Percentiles rank a stretch among this genome's conserved stretches.
Evolutionary conservation across 257 asterid species (phyloP).

Genomic region (Buddleja alternifolia): DNA sequence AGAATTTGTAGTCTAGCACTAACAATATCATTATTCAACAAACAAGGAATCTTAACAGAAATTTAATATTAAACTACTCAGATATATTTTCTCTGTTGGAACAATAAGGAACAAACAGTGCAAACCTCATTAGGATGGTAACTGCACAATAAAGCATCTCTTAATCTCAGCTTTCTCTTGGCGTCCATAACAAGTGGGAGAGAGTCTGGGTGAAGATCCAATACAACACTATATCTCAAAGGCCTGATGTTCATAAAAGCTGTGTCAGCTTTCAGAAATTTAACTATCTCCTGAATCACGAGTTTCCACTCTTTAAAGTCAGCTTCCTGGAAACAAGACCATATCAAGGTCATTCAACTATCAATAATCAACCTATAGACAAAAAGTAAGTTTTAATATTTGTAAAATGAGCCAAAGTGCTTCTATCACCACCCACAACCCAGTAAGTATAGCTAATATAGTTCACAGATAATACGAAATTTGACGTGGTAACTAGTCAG

Average conservation of each 20-base stretch:
- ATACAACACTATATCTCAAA: conserved; percentile 82
- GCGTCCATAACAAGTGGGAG: conserved; percentile 59
- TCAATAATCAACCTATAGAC: conserved; percentile 11
- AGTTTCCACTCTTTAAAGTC: conserved; percentile 99
- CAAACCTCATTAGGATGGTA: conserved; percentile 91
- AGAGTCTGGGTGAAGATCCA: conserved; percentile 86
- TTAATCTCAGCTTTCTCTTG: conserved; percentile 74
- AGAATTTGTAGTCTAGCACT: conserved; percentile 21
- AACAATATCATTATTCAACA: conserved; percentile 24
- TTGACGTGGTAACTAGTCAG: not conserved
- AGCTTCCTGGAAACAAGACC: conserved; percentile 78
- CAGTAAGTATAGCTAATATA: not conserved
- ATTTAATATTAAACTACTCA: conserved; percentile 3
- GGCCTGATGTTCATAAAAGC: conserved; percentile 94
- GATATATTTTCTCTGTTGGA: conserved; percentile 17
- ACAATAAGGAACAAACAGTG: conserved; percentile 23
- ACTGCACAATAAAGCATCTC: conserved; percentile 90
- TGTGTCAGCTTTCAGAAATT: conserved; percentile 95
- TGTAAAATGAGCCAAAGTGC: conserved; percentile 7
- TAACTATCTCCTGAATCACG: conserved; percentile 92
- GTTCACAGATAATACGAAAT: not conserved
- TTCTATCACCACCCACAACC: conserved; percentile 19
- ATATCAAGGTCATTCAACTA: conserved; percentile 31
- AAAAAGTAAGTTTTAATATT: conserved; percentile 19
- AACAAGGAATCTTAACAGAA: conserved; percentile 7